These are phyloP conservation scores for Termitomyces sp. DNA, from an alignment of 768 basidiomycete genomes.

Conservation along the genomic window DNA sequence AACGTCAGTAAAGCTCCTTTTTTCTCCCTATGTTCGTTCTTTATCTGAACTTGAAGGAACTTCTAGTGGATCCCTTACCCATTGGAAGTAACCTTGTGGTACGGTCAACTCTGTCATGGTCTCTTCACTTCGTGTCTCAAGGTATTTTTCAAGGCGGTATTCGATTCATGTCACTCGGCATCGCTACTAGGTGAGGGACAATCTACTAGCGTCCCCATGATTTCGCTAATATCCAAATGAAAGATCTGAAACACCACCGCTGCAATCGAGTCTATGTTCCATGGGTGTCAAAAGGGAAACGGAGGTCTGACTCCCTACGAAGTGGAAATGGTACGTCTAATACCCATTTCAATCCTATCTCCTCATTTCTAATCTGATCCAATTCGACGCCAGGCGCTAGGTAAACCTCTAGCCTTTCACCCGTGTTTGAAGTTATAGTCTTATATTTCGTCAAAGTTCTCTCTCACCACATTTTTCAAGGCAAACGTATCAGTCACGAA, in stretches of 20 bases:
- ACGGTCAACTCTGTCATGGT: neutral
- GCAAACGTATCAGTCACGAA: conserved; percentile 17
- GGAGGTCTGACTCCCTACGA: conserved; percentile 30
- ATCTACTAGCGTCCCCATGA: neutral
- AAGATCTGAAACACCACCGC: conserved; percentile 27
- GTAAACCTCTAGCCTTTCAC: too few relatives aligned
- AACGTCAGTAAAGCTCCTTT: neutral
- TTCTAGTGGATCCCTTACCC: neutral
- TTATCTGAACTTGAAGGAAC: neutral
- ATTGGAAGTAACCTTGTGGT: neutral
- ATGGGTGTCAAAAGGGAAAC: conserved; percentile 39
- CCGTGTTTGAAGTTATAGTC: too few relatives aligned
- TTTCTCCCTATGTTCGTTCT: neutral
- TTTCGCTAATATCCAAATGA: neutral
- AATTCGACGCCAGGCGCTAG: conserved; percentile 18
- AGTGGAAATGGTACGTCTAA: conserved; percentile 26
- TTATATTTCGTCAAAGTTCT: conserved; percentile 3
- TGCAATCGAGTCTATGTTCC: conserved; percentile 45
- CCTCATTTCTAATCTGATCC: too few relatives aligned
- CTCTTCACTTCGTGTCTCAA: too few relatives aligned
- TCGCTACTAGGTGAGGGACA: neutral
- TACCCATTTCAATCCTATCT: neutral
- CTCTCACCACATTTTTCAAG: conserved; percentile 23
- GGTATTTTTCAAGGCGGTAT: neutral
- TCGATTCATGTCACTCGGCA: neutral